Evolutionary conservation across 495 filamentous ascomycete genomes (phyloP).

Genomic region (Penicillium lividum): DNA sequence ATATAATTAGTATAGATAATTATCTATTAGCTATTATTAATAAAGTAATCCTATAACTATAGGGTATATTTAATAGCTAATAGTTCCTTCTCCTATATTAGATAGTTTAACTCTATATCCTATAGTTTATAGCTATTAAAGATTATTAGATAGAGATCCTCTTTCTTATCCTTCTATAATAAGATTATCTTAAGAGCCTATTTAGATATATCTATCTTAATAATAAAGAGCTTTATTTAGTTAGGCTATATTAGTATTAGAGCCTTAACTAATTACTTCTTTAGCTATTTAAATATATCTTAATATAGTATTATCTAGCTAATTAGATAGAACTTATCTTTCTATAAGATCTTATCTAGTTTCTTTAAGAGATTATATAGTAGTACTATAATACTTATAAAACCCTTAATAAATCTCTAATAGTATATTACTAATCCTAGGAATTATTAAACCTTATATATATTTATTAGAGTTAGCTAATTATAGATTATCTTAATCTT

Average conservation of each 20-base stretch:
- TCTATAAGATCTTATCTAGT: not conserved
- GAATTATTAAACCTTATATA: not conserved
- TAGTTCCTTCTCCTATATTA: too few relatives aligned
- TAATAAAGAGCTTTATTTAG: not conserved
- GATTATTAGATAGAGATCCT: not conserved
- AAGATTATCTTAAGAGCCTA: not conserved
- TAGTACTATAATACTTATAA: not conserved
- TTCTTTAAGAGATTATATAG: not conserved
- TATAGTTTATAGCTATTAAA: not conserved
- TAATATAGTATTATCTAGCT: not conserved
- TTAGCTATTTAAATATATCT: not conserved
- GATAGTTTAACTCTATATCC: too few relatives aligned
- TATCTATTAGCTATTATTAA: too few relatives aligned
- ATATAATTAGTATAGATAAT: not conserved
- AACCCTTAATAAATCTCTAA: not conserved
- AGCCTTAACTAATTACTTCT: not conserved
- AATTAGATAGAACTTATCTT: not conserved
- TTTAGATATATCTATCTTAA: not conserved
- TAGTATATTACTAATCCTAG: not conserved
- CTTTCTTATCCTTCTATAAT: not conserved
- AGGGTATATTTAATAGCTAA: too few relatives aligned
- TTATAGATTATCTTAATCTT: not conserved
- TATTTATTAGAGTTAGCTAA: slow-evolving; percentile 3
- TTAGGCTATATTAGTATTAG: not conserved
- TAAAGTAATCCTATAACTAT: too few relatives aligned